phyloP scores from a whole-genome alignment of 768 basidiomycete species.

The Mycena haematopus region DNA sequence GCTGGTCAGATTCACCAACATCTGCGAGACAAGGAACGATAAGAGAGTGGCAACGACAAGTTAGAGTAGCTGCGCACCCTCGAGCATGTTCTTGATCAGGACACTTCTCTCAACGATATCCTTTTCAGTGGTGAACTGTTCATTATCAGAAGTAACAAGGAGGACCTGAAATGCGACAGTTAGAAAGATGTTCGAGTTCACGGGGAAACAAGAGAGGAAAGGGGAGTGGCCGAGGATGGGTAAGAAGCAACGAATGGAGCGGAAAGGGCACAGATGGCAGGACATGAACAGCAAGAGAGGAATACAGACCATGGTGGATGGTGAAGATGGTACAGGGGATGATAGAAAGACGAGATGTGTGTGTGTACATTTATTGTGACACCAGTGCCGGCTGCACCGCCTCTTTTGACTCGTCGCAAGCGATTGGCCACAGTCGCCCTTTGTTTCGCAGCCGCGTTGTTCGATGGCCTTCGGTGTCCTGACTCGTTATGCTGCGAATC shows the following conservation, averaged over 20 bases:
- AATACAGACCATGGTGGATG: slow-evolving; percentile 13
- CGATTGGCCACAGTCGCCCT: not conserved
- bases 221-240: not conserved
- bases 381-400: slow-evolving; percentile 44
- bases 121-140: slow-evolving; percentile 89
- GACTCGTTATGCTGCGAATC: slow-evolving; percentile 39
- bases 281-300: not conserved
- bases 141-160: slow-evolving; percentile 94
- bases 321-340: not conserved
- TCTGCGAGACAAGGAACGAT: slow-evolving; percentile 54
- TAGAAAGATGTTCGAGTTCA: not conserved
- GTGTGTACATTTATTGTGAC: not conserved
- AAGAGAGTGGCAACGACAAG: no score
- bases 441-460: not conserved
- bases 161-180: slow-evolving; percentile 36
- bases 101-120: slow-evolving; percentile 95
- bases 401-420: slow-evolving; percentile 49
- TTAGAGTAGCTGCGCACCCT: slow-evolving; percentile 60
- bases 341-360: not conserved
- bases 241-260: not conserved
- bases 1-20: slow-evolving; percentile 92
- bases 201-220: not conserved
- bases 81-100: slow-evolving; percentile 99
- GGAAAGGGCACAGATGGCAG: not conserved
- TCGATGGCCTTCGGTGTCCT: not conserved